Conservation (phyloP, 2,329 filamentous ascomycete genomes). For the Botrytis elliptica region DNA sequence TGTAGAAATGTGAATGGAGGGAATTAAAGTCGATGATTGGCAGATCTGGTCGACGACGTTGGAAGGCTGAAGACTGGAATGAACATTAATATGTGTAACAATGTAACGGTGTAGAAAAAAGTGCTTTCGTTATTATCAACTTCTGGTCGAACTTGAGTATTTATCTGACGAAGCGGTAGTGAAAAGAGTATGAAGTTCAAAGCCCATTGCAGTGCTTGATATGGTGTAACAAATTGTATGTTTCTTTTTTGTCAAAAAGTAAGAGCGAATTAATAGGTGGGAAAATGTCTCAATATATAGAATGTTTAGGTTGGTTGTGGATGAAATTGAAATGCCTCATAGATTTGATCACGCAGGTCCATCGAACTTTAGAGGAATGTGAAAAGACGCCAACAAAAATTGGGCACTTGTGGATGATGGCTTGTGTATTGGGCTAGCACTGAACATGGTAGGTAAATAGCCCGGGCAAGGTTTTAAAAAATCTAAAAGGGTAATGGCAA, state of each 20-base stretch:
- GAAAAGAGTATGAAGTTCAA: slow-evolving; percentile 9
- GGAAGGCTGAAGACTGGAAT: slow-evolving; percentile 18
- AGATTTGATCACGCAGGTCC: slow-evolving; percentile 4
- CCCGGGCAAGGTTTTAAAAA: slow-evolving; percentile 3
- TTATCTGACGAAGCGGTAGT: slow-evolving; percentile 16
- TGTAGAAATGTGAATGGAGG: neutral
- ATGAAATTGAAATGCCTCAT: slow-evolving; percentile 19
- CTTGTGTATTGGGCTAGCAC: neutral
- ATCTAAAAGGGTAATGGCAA: slow-evolving; percentile 5
- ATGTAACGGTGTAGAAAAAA: slow-evolving; percentile 17
- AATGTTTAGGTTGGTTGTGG: neutral
- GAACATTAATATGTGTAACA: slow-evolving; percentile 20
- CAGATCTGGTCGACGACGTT: slow-evolving; percentile 3
- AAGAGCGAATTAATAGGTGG: neutral
- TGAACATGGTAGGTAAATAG: neutral
- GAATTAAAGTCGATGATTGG: neutral
- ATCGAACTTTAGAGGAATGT: slow-evolving; percentile 2
- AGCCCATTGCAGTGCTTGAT: slow-evolving; percentile 18
- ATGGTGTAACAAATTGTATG: neutral
- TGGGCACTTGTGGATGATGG: slow-evolving; percentile 2
- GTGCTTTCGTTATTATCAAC: slow-evolving; percentile 21
- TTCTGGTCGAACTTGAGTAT: slow-evolving; percentile 11
- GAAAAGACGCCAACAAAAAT: slow-evolving; percentile 18
- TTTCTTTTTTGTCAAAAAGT: neutral
- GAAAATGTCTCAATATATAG: slow-evolving; percentile 23